These are phyloP conservation scores for Periconia digitata DNA, from an alignment of 2,329 filamentous ascomycete genomes.

Conservation along the genomic window DNA sequence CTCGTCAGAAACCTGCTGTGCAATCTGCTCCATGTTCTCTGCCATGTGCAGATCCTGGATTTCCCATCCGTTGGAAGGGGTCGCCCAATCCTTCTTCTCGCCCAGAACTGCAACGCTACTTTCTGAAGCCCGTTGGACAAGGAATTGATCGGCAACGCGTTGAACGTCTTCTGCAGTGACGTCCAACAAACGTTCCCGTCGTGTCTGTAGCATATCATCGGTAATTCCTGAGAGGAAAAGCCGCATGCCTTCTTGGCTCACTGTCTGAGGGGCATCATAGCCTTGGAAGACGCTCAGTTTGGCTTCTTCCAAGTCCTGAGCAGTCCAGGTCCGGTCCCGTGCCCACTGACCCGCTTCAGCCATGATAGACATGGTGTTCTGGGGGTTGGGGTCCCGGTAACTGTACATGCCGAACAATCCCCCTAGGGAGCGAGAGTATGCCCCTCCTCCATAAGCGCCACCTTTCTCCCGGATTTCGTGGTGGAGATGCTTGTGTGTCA, in stretches of 20 bases:
- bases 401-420: slow-evolving; percentile 94
- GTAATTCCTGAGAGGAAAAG: slow-evolving; percentile 83
- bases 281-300: slow-evolving; percentile 93
- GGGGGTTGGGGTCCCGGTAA: slow-evolving; percentile 93
- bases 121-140: slow-evolving; percentile 68
- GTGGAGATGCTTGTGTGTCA: slow-evolving; percentile 95
- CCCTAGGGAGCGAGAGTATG: slow-evolving; percentile 76
- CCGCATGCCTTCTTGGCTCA: slow-evolving; percentile 84
- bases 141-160: slow-evolving; percentile 76
- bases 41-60: slow-evolving; percentile 71
- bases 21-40: slow-evolving; percentile 28
- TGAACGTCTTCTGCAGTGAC: slow-evolving; percentile 80
- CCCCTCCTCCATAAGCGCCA: slow-evolving; percentile 91
- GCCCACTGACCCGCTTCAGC: slow-evolving; percentile 80
- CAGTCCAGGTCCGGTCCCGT: slow-evolving; percentile 75
- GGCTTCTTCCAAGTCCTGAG: slow-evolving; percentile 88
- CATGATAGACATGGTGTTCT: slow-evolving; percentile 86
- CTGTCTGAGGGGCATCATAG: slow-evolving; percentile 83
- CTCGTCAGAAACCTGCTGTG: slow-evolving; percentile 23
- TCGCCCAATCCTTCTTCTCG: slow-evolving; percentile 76
- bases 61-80: slow-evolving; percentile 66
- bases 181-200: slow-evolving; percentile 82
- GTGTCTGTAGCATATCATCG: slow-evolving; percentile 83
- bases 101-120: slow-evolving; percentile 76
- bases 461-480: slow-evolving; percentile 98